Base-by-base conservation (phyloP, 805 yeast genomes). In the Maudiozyma serrabonitensis region DNA sequence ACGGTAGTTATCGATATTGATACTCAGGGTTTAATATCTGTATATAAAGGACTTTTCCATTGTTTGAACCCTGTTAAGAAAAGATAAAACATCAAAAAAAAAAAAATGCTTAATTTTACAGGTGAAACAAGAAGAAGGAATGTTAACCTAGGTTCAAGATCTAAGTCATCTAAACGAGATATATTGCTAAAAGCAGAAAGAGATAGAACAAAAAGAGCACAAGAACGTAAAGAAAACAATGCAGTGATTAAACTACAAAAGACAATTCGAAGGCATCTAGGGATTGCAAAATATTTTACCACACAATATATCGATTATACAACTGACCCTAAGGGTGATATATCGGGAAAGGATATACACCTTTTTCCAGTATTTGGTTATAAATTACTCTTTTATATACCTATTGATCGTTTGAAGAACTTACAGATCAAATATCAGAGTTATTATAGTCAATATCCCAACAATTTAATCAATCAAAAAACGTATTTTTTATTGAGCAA, bases 181-280 rank as follows among this genome's bases (percentile, higher is more conserved):
- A 75, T 56, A 71, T 66, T 91, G n/a, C 78, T 76, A 50, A 80
- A 77, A 54, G 81, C 95, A 4, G 78, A 79, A 55, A 68, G 69
- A 39, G 88, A 86, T 52, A 72, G 97, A 39, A 74, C 72, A 50
- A 75, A 74, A 51, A 75, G 97, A 50, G 89, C 85, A 50, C 62
- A 69, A 32, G 74, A 69, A 15, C 72, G 86, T 21, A 58, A 62
- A 13, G 75, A 73, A 45, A 76, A 74, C 39, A 69, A 64, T 37
- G 77, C 87, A 1, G 80, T 80, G 0, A 49, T 55, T 1, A 47
- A 63, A 6, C 62, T 90, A 37, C 91, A 84, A 59, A 57, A 70
- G 2, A 60, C 69, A 12, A 69, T 80, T 9, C 66, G 81, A 23
- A 61, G 73, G 18, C 68, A 68, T 48, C 46, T 75, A 6, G 71